Base-by-base conservation (phyloP, 2,329 filamentous ascomycete genomes). In the Trematosphaeria pertusa region DNA sequence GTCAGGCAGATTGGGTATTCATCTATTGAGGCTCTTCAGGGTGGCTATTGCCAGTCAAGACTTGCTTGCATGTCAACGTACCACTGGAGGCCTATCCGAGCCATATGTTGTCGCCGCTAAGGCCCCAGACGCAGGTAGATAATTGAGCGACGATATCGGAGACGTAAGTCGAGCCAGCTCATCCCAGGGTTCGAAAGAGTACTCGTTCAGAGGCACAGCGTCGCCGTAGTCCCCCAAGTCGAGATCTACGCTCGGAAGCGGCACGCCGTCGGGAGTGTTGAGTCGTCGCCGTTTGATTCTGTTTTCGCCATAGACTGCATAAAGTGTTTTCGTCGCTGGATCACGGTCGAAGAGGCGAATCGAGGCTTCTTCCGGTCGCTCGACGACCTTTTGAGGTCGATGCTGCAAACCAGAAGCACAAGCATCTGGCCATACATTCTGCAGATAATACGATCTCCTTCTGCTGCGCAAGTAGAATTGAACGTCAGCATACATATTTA, bases 41-140 rank as follows among this genome's bases (percentile, higher is more conserved):
- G n/a, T n/a, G n/a, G n/a, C n/a, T n/a, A n/a, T n/a, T n/a, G n/a
- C n/a, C n/a, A n/a, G n/a, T n/a, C n/a, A n/a, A n/a, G n/a, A n/a
- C n/a, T n/a, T n/a, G n/a, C n/a, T n/a, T n/a, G n/a, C n/a, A n/a
- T n/a, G n/a, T n/a, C n/a, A 17, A 26, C 46, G 38, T 7, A 50
- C 42, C 9, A 34, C 33, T 3, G 70, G 65, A 1, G 64, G 52
- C 2, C 63, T 42, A 34, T 65, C 60, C 1, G 58, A 59, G 17
- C 70, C 70, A 10, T 54, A 50, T 2, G 64, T 65, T 2, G 70
- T 71, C 3, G 56, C 55, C 10, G 64, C 63, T 5, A 73, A 44
- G 0, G 62, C 62, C 2, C 65, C 56, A 1, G 66, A 64, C 2
- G 48, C 42, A 3, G 63, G 64, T 10, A 69, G 43, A 22, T 67